These are phyloP conservation scores for Penicillium nucicola DNA, from an alignment of 495 filamentous ascomycete species.

Conservation along the genomic window DNA sequence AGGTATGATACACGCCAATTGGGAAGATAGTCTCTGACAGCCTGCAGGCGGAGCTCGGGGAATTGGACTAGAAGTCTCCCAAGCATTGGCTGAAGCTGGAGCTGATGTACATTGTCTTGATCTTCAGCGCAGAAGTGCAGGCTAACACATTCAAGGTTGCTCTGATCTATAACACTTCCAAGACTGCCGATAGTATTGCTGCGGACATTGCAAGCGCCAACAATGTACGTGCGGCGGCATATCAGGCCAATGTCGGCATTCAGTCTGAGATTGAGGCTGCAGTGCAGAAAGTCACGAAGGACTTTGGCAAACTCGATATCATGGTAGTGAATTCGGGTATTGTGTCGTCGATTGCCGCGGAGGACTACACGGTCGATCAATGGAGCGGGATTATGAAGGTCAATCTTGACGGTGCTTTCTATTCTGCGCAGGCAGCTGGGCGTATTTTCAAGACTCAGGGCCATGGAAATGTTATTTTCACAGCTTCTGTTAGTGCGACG, in stretches of 20 bases:
- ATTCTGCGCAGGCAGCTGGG: slow-evolving; percentile 41
- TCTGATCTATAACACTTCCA: slow-evolving; percentile 77
- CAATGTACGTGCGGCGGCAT: slow-evolving; percentile 63
- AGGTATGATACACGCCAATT: slow-evolving; percentile 6
- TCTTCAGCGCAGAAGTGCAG: neutral
- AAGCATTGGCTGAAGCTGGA: slow-evolving; percentile 72
- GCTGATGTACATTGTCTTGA: slow-evolving; percentile 49
- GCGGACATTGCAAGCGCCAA: slow-evolving; percentile 69
- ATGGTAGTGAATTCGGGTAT: slow-evolving; percentile 78
- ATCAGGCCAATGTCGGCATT: slow-evolving; percentile 62
- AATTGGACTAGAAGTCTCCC: slow-evolving; percentile 73
- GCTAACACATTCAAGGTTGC: slow-evolving; percentile 33
- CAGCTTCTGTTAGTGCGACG: slow-evolving; percentile 39
- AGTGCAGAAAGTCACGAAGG: slow-evolving; percentile 53
- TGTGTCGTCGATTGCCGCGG: slow-evolving; percentile 36
- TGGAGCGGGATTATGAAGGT: slow-evolving; percentile 44
- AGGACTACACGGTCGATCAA: slow-evolving; percentile 32
- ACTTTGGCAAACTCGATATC: slow-evolving; percentile 71
- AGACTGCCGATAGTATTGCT: slow-evolving; percentile 61
- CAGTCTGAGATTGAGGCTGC: slow-evolving; percentile 52
- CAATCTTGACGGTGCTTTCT: slow-evolving; percentile 47
- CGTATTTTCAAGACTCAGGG: slow-evolving; percentile 41
- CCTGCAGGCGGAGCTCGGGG: slow-evolving; percentile 64
- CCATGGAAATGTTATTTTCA: slow-evolving; percentile 40
- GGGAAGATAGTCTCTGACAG: neutral